These are phyloP conservation scores for Lecanoromycetidae sp. DNA, from an alignment of 2,329 filamentous ascomycete genomes.

Conservation along the genomic window DNA sequence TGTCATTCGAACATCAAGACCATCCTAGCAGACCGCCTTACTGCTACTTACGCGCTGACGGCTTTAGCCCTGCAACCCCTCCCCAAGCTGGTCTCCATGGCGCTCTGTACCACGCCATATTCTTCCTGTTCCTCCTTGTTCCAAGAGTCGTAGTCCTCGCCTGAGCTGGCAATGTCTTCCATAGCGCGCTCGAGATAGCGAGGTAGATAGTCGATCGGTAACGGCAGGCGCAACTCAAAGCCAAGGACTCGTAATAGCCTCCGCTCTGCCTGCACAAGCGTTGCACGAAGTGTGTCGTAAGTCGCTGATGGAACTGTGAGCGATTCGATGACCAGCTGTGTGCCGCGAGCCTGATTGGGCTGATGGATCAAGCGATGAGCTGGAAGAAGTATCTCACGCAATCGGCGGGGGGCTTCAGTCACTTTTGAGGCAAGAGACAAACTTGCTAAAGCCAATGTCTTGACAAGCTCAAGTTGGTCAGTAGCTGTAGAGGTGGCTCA, in stretches of 20 bases:
- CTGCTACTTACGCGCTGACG: constrained; percentile 18
- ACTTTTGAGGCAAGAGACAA: constrained; percentile 25
- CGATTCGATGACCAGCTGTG: constrained; percentile 8
- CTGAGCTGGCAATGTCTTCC: constrained; percentile 15
- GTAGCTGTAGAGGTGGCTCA: background rate
- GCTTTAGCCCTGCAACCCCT: constrained; percentile 18
- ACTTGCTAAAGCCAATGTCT: constrained; percentile 25
- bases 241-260: constrained; percentile 25
- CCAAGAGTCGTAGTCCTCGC: constrained; percentile 18
- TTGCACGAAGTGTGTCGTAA: constrained; percentile 26
- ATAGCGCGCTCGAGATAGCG: constrained; percentile 23
- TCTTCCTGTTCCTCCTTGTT: constrained; percentile 22
- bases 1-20: constrained; percentile 16
- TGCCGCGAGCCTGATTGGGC: background rate
- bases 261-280: constrained; percentile 26
- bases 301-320: constrained; percentile 23
- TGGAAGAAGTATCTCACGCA: constrained; percentile 25
- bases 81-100: constrained; percentile 22
- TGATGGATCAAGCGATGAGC: constrained; percentile 23
- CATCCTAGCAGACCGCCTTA: no score
- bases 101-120: constrained; percentile 19
- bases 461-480: background rate
- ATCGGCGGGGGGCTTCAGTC: constrained; percentile 25
- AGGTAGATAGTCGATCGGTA: constrained; percentile 25
- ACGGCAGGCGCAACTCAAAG: constrained; percentile 24